Evolutionary conservation across 345 rosid genomes (phyloP).

Genomic region (Camelina sativa): DNA sequence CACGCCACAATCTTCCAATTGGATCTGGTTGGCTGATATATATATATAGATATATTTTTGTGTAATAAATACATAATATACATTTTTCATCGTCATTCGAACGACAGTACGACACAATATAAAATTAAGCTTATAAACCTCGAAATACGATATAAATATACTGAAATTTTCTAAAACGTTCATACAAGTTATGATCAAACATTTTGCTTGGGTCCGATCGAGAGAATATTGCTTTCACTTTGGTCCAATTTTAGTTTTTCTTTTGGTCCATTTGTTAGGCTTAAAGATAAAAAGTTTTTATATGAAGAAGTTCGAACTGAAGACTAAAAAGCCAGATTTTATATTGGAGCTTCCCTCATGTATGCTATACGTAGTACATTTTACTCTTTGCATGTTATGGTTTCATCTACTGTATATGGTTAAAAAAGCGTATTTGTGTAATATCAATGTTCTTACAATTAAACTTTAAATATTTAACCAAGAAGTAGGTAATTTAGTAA

Average conservation of each 20-base stretch:
- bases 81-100: not conserved
- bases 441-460: too few species aligned
- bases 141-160: not conserved
- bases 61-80: too few species aligned
- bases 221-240: not conserved
- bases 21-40: conserved; percentile 9
- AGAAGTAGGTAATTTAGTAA: too few species aligned
- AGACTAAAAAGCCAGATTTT: not conserved
- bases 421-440: too few species aligned
- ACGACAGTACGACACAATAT: too few species aligned
- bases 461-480: too few species aligned
- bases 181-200: not conserved
- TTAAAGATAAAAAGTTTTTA: not conserved
- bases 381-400: too few species aligned
- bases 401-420: too few species aligned
- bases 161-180: not conserved
- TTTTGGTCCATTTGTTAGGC: conserved; percentile 7
- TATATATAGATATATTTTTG: not conserved
- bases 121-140: not conserved
- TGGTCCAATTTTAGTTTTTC: not conserved
- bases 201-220: not conserved
- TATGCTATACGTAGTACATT: too few species aligned
- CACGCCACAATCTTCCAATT: conserved; percentile 27
- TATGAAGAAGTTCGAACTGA: not conserved
- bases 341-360: too few species aligned